A percentile compares a stretch with the other conserved stretches of the same genome.
These are phyloP conservation scores for Entomophthora muscae DNA, from an alignment of 371 early-diverging fungal species.

Conservation along the genomic window DNA sequence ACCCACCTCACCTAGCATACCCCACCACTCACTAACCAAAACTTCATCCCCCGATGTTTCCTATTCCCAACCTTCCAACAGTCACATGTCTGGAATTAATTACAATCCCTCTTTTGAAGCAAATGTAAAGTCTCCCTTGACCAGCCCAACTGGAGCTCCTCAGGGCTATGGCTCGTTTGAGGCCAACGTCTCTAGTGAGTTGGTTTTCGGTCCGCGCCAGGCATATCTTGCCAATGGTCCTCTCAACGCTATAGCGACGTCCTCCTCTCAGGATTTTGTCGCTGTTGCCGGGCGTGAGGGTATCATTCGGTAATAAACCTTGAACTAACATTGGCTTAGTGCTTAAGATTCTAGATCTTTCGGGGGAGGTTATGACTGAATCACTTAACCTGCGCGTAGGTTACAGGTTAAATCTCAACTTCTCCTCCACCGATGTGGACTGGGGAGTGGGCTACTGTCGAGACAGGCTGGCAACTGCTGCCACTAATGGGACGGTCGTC, in stretches of 20 bases:
- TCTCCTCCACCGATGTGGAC: slow-evolving; percentile 60
- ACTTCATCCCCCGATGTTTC: neutral
- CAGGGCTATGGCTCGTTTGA: neutral
- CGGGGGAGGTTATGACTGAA: slow-evolving; percentile 33
- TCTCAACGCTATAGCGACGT: slow-evolving; percentile 38
- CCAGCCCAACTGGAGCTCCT: neutral
- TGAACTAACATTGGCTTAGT: slow-evolving; percentile 22
- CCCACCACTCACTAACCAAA: neutral
- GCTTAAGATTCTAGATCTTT: slow-evolving; percentile 43
- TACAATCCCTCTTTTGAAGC: neutral
- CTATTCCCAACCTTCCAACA: neutral
- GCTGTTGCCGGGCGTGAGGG: slow-evolving; percentile 63
- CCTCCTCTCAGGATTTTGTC: slow-evolving; percentile 38
- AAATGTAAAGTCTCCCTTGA: neutral
- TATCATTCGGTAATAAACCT: too few species aligned
- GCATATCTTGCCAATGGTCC: slow-evolving; percentile 21
- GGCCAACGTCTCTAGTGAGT: neutral
- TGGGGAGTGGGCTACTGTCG: slow-evolving; percentile 44
- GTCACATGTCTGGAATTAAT: neutral
- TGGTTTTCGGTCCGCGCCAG: neutral
- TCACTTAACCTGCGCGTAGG: slow-evolving; percentile 50
- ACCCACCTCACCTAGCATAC: neutral
- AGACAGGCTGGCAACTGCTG: slow-evolving; percentile 53
- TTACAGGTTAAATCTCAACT: slow-evolving; percentile 31
- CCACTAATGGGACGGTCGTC: slow-evolving; percentile 54